Conservation (phyloP, 257 asterid genomes). For the Coffea eugenioides region DNA sequence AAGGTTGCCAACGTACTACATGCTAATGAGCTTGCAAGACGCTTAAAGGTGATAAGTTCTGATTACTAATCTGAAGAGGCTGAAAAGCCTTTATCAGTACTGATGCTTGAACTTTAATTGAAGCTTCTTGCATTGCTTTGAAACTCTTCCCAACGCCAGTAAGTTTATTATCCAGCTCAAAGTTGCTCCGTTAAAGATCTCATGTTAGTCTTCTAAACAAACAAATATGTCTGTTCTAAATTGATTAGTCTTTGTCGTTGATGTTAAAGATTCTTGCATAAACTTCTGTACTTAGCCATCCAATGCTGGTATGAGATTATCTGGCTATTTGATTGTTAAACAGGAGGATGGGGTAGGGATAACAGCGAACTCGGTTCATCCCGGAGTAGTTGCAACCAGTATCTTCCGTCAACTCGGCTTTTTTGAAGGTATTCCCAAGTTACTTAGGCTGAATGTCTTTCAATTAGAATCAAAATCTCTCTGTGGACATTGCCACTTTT, state of each 20-base stretch:
- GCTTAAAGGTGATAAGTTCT: conserved; percentile 47
- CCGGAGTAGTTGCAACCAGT: conserved; percentile 73
- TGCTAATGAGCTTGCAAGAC: conserved; percentile 62
- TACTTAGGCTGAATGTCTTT: too few species aligned
- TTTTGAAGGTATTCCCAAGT: conserved; percentile 27
- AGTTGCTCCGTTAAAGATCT: too few species aligned
- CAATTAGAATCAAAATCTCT: neutral
- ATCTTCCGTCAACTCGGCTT: conserved; percentile 60
- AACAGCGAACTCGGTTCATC: conserved; percentile 85
- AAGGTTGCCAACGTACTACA: conserved; percentile 79
- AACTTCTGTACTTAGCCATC: neutral
- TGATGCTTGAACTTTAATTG: neutral
- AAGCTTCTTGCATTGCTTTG: neutral
- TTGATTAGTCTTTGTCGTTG: neutral
- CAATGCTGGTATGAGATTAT: neutral
- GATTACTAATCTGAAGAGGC: neutral
- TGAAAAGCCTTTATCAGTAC: too few species aligned
- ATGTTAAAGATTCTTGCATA: neutral
- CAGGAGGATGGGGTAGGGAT: conserved; percentile 81
- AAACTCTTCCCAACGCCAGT: neutral
- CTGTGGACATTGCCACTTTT: too few species aligned
- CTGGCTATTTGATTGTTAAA: conserved; percentile 17
- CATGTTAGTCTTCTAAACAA: too few species aligned
- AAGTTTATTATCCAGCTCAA: too few species aligned
- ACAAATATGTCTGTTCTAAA: too few species aligned